Percentiles rank a stretch among this genome's conserved stretches.
Conservation (phyloP, 1,139 yeast species). For the Yamadazyma trypodendri region DNA sequence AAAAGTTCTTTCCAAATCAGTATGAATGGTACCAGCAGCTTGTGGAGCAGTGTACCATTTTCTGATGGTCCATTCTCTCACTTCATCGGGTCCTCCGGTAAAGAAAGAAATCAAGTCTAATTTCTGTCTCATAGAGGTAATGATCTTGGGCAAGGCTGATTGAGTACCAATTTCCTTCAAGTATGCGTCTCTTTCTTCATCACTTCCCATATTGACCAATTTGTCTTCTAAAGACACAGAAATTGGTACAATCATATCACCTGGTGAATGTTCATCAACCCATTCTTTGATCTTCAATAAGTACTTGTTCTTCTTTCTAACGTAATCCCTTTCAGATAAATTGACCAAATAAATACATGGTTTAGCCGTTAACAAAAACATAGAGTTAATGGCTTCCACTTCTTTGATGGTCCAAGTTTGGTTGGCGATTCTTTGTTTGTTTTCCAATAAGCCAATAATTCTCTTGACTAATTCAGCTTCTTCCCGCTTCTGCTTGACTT, state of each 20-base stretch:
- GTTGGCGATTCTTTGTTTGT: conserved; percentile 88
- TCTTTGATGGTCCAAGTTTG: conserved; percentile 88
- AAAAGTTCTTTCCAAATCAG: conserved; percentile 53
- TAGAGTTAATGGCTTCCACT: conserved; percentile 82
- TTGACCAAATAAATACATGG: conserved; percentile 94
- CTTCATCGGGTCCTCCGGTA: conserved; percentile 84
- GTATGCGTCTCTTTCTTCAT: conserved; percentile 90
- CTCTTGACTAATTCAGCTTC: conserved; percentile 80
- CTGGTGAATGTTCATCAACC: conserved; percentile 93
- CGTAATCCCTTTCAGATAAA: conserved; percentile 89
- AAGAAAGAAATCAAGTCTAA: conserved; percentile 80
- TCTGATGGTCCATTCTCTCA: conserved; percentile 89
- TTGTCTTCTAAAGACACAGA: conserved; percentile 92
- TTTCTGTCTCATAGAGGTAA: conserved; percentile 79
- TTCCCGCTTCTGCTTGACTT: conserved; percentile 91
- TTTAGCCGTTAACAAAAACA: conserved; percentile 90
- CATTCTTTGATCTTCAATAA: conserved; percentile 89
- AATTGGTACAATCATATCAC: conserved; percentile 92
- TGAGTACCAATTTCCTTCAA: conserved; percentile 81
- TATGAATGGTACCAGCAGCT: conserved; percentile 86
- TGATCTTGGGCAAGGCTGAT: conserved; percentile 87
- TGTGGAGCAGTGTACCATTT: conserved; percentile 82
- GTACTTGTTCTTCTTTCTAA: conserved; percentile 97
- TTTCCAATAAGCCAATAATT: conserved; percentile 73
- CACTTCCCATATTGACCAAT: conserved; percentile 82